phyloP scores from a whole-genome alignment of 2,329 filamentous ascomycete species.

The Mollisiaceae sp. region DNA sequence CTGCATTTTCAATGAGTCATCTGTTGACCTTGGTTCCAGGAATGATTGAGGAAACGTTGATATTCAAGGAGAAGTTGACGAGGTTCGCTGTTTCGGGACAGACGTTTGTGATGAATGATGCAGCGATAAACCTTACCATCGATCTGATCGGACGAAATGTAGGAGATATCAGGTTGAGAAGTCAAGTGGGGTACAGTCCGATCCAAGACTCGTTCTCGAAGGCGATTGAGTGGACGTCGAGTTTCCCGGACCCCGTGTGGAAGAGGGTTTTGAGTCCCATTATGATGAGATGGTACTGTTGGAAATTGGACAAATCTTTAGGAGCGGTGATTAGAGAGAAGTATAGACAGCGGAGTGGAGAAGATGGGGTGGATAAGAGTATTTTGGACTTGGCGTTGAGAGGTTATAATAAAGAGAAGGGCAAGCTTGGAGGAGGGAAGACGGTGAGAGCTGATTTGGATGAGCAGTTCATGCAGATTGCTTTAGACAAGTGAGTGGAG shows the following conservation, averaged over 20 bases:
- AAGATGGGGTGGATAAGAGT: slow-evolving; percentile 27
- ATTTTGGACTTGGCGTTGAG: slow-evolving; percentile 31
- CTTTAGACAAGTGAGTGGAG: slow-evolving; percentile 27
- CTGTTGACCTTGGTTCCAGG: slow-evolving; percentile 23
- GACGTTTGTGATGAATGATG: slow-evolving; percentile 24
- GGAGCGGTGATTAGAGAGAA: slow-evolving; percentile 25
- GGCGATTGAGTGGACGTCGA: slow-evolving; percentile 21
- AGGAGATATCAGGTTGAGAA: slow-evolving; percentile 23
- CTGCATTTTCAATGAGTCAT: slow-evolving; percentile 25
- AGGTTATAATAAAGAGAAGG: slow-evolving; percentile 28
- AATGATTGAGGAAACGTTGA: slow-evolving; percentile 29
- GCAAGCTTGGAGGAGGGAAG: slow-evolving; percentile 12
- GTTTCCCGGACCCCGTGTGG: slow-evolving; percentile 19
- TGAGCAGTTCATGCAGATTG: slow-evolving; percentile 28
- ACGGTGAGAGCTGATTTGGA: slow-evolving; percentile 19
- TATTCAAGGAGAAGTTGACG: slow-evolving; percentile 31
- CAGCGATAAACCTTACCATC: slow-evolving; percentile 24
- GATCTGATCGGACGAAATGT: slow-evolving; percentile 30
- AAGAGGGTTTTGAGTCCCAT: slow-evolving; percentile 21
- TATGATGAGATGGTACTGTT: slow-evolving; percentile 25
- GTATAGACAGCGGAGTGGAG: slow-evolving; percentile 14
- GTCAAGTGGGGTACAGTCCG: slow-evolving; percentile 23
- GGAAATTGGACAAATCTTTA: slow-evolving; percentile 25
- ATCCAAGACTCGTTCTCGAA: slow-evolving; percentile 22
- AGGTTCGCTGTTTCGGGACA: slow-evolving; percentile 21